Evolutionary conservation across 768 basidiomycete species (phyloP).

Genomic region (Amyloporia xantha): DNA sequence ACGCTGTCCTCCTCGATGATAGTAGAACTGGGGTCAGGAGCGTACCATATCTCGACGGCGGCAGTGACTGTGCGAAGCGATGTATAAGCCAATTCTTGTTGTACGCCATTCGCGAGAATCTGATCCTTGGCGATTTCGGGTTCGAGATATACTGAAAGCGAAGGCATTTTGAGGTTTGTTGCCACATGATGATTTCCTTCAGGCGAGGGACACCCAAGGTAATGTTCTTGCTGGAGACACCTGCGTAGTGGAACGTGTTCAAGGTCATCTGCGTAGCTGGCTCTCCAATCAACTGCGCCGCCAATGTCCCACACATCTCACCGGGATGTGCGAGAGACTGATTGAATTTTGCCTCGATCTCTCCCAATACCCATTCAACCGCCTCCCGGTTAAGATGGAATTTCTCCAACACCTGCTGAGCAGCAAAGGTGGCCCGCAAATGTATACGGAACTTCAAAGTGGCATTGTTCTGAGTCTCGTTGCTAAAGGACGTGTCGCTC

Average conservation of each 20-base stretch:
- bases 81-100: slow-evolving; percentile 91
- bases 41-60: slow-evolving; percentile 96
- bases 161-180: slow-evolving; percentile 97
- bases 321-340: slow-evolving; percentile 88
- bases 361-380: slow-evolving; percentile 95
- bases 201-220: slow-evolving; percentile 98
- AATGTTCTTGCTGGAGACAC: slow-evolving; percentile 99
- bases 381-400: slow-evolving; percentile 87
- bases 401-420: slow-evolving; percentile 81
- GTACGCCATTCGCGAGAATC: slow-evolving; percentile 74
- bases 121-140: slow-evolving; percentile 58
- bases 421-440: slow-evolving; percentile 80
- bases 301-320: slow-evolving; percentile 98
- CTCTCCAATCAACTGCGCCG: slow-evolving; percentile 98
- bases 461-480: slow-evolving; percentile 80
- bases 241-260: slow-evolving; percentile 99
- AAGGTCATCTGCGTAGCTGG: slow-evolving; percentile 99
- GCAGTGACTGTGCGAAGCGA: slow-evolving; percentile 91
- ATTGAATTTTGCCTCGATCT: slow-evolving; percentile 95
- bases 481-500: slow-evolving; percentile 67
- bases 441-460: slow-evolving; percentile 93
- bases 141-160: slow-evolving; percentile 85
- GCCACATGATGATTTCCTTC: slow-evolving; percentile 99
- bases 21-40: slow-evolving; percentile 85
- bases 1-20: slow-evolving; percentile 94